A percentile compares a stretch with the other conserved stretches of the same genome.
phyloP scores from a whole-genome alignment of 116 monocot species.

The Zostera marina region DNA sequence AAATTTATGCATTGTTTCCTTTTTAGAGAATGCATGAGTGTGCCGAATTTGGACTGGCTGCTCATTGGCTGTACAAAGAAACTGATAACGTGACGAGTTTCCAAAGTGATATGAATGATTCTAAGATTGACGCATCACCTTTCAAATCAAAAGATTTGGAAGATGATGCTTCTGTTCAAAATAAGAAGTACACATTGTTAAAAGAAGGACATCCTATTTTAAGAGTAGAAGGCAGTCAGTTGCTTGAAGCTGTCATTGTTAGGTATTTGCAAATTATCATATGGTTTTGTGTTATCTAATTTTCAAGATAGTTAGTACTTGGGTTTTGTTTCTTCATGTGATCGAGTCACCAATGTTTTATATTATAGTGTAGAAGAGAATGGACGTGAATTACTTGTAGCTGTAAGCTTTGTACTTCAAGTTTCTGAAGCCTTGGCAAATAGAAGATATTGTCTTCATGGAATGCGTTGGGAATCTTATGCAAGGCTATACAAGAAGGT shows the following conservation, averaged over 20 bases:
- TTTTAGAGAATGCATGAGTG: slow-evolving; percentile 74
- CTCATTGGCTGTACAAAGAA: slow-evolving; percentile 93
- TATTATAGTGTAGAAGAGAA: slow-evolving; percentile 59
- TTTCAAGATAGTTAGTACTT: neutral
- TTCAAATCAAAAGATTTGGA: slow-evolving; percentile 28
- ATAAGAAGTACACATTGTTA: slow-evolving; percentile 49
- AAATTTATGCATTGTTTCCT: neutral
- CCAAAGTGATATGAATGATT: slow-evolving; percentile 11
- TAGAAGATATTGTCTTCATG: slow-evolving; percentile 49
- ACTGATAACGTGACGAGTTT: slow-evolving; percentile 29
- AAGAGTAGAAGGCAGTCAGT: slow-evolving; percentile 73
- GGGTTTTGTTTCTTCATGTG: neutral
- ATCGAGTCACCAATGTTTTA: neutral
- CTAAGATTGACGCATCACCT: slow-evolving; percentile 23
- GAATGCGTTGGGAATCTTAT: slow-evolving; percentile 73
- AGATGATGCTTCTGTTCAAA: slow-evolving; percentile 26
- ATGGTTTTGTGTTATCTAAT: neutral
- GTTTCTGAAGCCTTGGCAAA: slow-evolving; percentile 72
- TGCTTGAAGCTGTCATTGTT: slow-evolving; percentile 73
- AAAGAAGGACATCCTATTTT: slow-evolving; percentile 87
- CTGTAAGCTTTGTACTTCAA: slow-evolving; percentile 83
- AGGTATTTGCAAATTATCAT: slow-evolving; percentile 22
- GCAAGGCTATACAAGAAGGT: slow-evolving; percentile 83
- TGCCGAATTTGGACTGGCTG: slow-evolving; percentile 84
- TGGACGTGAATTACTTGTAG: slow-evolving; percentile 81